Evolutionary conservation across 1,139 yeast genomes (phyloP).

Genomic region (Yamadazyma dendronema): DNA sequence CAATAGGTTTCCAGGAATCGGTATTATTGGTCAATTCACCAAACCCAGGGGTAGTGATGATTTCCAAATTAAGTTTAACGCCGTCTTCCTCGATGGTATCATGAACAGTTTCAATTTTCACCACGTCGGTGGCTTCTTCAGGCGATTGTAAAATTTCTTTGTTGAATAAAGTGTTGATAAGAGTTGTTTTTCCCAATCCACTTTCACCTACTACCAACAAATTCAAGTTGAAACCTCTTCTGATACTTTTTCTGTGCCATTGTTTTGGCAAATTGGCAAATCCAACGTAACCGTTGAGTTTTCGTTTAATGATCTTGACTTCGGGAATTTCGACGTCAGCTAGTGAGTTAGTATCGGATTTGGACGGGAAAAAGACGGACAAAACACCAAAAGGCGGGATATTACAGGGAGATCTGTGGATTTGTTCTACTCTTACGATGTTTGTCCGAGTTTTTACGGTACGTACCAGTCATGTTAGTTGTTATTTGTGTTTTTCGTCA

Average conservation of each 20-base stretch:
- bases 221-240: slow-evolving; percentile 91
- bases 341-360: slow-evolving; percentile 5
- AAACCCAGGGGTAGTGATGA: slow-evolving; percentile 91
- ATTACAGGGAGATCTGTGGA: too few relatives aligned
- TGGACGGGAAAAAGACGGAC: background rate
- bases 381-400: too few relatives aligned
- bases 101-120: slow-evolving; percentile 57
- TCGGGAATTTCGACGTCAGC: slow-evolving; percentile 28
- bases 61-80: slow-evolving; percentile 79
- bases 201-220: slow-evolving; percentile 88
- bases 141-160: slow-evolving; percentile 52
- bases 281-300: slow-evolving; percentile 90
- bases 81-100: slow-evolving; percentile 91
- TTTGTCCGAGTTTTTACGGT: background rate
- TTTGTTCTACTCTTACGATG: background rate
- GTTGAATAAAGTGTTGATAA: slow-evolving; percentile 89
- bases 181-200: slow-evolving; percentile 92
- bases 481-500: slow-evolving; percentile 11
- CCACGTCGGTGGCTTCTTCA: slow-evolving; percentile 17
- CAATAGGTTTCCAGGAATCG: slow-evolving; percentile 91
- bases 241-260: slow-evolving; percentile 94
- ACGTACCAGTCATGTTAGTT: slow-evolving; percentile 12
- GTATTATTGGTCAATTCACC: slow-evolving; percentile 88
- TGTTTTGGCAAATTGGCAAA: slow-evolving; percentile 98
- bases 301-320: slow-evolving; percentile 68